A percentile compares a stretch with the other conserved stretches of the same genome.
These are phyloP conservation scores for Nicotiana tomentosiformis DNA, from an alignment of 257 asterid species.

Conservation along the genomic window DNA sequence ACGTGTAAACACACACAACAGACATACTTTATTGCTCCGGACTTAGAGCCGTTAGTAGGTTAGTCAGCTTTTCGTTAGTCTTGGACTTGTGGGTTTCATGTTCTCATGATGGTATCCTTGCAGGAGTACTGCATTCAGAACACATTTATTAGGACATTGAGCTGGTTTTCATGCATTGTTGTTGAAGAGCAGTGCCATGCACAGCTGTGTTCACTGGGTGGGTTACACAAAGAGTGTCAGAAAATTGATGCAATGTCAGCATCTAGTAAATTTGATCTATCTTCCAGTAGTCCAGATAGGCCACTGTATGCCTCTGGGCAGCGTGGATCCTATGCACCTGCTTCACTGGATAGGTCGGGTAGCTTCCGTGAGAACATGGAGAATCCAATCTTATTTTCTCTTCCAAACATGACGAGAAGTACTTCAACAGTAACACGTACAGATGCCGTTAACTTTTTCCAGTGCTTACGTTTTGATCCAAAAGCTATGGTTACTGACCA, in stretches of 20 bases:
- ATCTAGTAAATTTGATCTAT: conserved; percentile 72
- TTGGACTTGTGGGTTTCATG: conserved; percentile 14
- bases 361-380: conserved; percentile 74
- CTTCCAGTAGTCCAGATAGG: conserved; percentile 90
- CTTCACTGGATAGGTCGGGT: conserved; percentile 74
- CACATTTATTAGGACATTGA: conserved; percentile 27
- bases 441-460: conserved; percentile 70
- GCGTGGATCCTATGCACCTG: conserved; percentile 63
- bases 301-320: conserved; percentile 61
- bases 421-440: conserved; percentile 60
- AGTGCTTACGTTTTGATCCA: conserved; percentile 84
- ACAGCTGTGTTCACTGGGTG: conserved; percentile 57
- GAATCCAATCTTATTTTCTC: conserved; percentile 59
- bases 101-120: conserved; percentile 7
- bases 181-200: conserved; percentile 64
- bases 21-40: neutral
- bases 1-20: neutral
- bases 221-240: conserved; percentile 46
- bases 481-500: conserved; percentile 74
- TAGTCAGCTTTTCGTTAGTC: neutral
- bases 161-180: conserved; percentile 46
- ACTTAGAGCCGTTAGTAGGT: neutral
- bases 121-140: conserved; percentile 37
- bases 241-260: conserved; percentile 83
- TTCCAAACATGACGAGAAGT: conserved; percentile 74